These are phyloP conservation scores for Backusella liffmaniae DNA, from an alignment of 192 early-diverging fungal genomes.

Conservation along the genomic window DNA sequence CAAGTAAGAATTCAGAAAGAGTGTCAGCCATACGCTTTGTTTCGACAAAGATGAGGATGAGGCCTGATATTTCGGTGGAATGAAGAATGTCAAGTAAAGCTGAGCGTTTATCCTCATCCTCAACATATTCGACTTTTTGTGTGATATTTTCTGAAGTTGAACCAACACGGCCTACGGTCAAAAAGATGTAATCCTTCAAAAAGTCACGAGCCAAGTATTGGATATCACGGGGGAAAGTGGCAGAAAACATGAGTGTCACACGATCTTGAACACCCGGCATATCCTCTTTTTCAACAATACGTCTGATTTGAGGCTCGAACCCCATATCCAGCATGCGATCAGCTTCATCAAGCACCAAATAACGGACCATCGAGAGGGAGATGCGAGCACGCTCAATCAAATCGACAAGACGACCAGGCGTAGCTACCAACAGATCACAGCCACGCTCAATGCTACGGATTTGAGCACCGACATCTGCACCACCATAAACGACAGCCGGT, in stretches of 20 bases:
- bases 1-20: conserved; percentile 80
- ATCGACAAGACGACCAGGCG: conserved; percentile 96
- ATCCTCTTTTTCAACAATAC: conserved; percentile 81
- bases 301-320: conserved; percentile 91
- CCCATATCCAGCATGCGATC: conserved; percentile 98
- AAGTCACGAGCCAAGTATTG: conserved; percentile 86
- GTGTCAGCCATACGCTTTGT: conserved; percentile 95
- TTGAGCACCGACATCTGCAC: conserved; percentile 89
- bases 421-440: conserved; percentile 93
- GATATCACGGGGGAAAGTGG: conserved; percentile 92
- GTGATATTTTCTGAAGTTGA: conserved; percentile 97
- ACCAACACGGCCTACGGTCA: conserved; percentile 92
- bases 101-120: conserved; percentile 92
- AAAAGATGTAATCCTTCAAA: conserved; percentile 81
- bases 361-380: conserved; percentile 75
- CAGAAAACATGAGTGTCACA: conserved; percentile 94
- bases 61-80: conserved; percentile 53
- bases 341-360: conserved; percentile 93
- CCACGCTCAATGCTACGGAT: conserved; percentile 88
- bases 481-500: conserved; percentile 95
- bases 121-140: conserved; percentile 90
- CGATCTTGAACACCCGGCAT: conserved; percentile 69
- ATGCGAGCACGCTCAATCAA: conserved; percentile 83
- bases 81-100: conserved; percentile 84
- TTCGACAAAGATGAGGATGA: conserved; percentile 96